phyloP scores from a whole-genome alignment of 306 rosid genomes.

The Dryas alaskensis region DNA sequence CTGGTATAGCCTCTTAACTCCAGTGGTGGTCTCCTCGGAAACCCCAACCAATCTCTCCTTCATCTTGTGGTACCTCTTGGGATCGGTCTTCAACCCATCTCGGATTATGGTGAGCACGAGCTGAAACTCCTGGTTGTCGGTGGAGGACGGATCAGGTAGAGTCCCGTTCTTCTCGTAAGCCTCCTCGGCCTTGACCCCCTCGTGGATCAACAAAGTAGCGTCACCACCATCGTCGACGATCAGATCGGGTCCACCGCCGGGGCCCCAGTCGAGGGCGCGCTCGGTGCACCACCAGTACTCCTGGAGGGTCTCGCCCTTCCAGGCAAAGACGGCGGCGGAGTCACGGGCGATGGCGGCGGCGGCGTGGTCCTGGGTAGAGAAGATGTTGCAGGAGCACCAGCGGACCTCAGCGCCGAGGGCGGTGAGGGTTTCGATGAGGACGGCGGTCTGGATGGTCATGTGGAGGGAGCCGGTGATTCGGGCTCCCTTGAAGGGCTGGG shows the following conservation, averaged over 20 bases:
- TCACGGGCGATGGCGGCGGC: conserved; percentile 95
- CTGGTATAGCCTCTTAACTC: conserved; percentile 96
- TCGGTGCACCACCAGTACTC: conserved; percentile 99
- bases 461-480: conserved; percentile 94
- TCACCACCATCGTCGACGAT: conserved; percentile 96
- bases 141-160: conserved; percentile 63
- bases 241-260: conserved; percentile 85
- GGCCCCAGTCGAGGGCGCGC: conserved; percentile 89
- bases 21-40: conserved; percentile 95
- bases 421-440: conserved; percentile 90
- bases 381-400: conserved; percentile 96
- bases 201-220: conserved; percentile 74
- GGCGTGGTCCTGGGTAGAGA: conserved; percentile 97
- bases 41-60: conserved; percentile 83
- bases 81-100: conserved; percentile 77
- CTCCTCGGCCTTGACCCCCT: conserved; percentile 91
- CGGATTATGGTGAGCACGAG: conserved; percentile 64
- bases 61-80: conserved; percentile 90
- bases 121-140: conserved; percentile 83
- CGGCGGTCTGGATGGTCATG: conserved; percentile 98
- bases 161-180: conserved; percentile 48
- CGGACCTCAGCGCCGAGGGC: conserved; percentile 97
- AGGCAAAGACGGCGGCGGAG: conserved; percentile 84
- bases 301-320: conserved; percentile 96
- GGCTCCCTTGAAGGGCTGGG: conserved; percentile 84